phyloP scores from a whole-genome alignment of 1,139 yeast species.

The Candida gigantensis region DNA sequence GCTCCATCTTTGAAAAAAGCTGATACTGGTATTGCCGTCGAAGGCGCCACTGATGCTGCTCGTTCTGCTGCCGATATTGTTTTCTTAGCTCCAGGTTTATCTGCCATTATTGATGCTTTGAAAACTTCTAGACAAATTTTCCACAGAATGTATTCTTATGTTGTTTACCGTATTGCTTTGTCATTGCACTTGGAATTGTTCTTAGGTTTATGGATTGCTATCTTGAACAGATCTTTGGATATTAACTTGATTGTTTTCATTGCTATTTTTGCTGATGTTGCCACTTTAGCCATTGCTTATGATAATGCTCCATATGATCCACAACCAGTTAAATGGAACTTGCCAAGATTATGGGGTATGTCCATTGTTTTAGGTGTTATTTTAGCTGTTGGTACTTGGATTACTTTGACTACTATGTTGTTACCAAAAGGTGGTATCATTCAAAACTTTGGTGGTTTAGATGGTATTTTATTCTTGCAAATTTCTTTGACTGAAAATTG shows the following conservation, averaged over 20 bases:
- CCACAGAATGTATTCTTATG: slow-evolving; percentile 98
- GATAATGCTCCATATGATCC: slow-evolving; percentile 98
- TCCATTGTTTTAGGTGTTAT: slow-evolving; percentile 79
- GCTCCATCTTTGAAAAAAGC: slow-evolving; percentile 97
- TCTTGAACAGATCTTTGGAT: slow-evolving; percentile 78
- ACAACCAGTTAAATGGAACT: slow-evolving; percentile 97
- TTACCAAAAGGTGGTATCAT: slow-evolving; percentile 74
- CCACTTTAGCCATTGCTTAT: slow-evolving; percentile 92
- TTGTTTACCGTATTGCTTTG: slow-evolving; percentile 94
- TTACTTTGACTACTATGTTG: slow-evolving; percentile 88
- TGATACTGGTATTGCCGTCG: slow-evolving; percentile 96
- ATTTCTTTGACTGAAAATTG: slow-evolving; percentile 93
- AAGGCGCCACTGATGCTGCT: slow-evolving; percentile 96
- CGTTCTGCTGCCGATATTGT: slow-evolving; percentile 96
- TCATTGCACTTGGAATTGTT: slow-evolving; percentile 90
- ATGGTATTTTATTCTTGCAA: slow-evolving; percentile 89
- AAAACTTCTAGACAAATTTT: slow-evolving; percentile 94
- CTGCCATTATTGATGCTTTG: slow-evolving; percentile 91
- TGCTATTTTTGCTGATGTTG: slow-evolving; percentile 95
- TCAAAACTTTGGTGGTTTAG: slow-evolving; percentile 91
- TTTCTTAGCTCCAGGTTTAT: slow-evolving; percentile 94
- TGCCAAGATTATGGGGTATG: slow-evolving; percentile 97
- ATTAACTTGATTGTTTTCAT: slow-evolving; percentile 89
- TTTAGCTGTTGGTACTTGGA: slow-evolving; percentile 90
- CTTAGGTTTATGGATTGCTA: slow-evolving; percentile 93